Conservation (phyloP, 2,329 filamentous ascomycete species). For the Fusarium hainanense region DNA sequence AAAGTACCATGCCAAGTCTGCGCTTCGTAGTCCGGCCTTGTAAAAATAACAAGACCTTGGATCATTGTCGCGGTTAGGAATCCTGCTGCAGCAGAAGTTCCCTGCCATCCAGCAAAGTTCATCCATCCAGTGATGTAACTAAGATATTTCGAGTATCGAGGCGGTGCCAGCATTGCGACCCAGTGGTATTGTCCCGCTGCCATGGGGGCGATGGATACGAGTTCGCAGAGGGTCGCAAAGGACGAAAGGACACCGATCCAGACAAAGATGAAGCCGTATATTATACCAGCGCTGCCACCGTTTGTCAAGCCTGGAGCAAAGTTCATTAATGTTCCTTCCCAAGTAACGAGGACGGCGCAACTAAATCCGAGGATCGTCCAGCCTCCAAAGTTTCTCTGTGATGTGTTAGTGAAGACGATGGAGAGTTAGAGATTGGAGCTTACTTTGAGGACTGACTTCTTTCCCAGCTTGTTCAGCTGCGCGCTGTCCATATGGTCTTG, state of each 20-base stretch:
- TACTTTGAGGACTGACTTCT: slow-evolving; percentile 24
- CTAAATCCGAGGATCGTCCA: slow-evolving; percentile 45
- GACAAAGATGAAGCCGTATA: slow-evolving; percentile 64
- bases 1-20: slow-evolving; percentile 47
- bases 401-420: background rate
- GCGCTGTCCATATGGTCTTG: slow-evolving; percentile 39
- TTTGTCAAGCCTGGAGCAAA: slow-evolving; percentile 43
- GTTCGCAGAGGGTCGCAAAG: slow-evolving; percentile 41
- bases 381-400: slow-evolving; percentile 42
- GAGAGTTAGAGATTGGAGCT: accelerated
- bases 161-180: slow-evolving; percentile 42
- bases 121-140: slow-evolving; percentile 46
- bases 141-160: slow-evolving; percentile 46
- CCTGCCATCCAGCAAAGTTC: slow-evolving; percentile 45
- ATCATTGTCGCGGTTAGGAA: slow-evolving; percentile 46
- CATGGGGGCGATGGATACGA: slow-evolving; percentile 41
- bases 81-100: slow-evolving; percentile 36
- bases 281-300: slow-evolving; percentile 51
- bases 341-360: slow-evolving; percentile 44
- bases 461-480: slow-evolving; percentile 30
- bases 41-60: slow-evolving; percentile 41
- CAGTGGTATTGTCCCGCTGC: slow-evolving; percentile 42
- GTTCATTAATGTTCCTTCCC: slow-evolving; percentile 45
- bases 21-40: slow-evolving; percentile 26
- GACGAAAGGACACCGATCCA: slow-evolving; percentile 56